Evolutionary conservation across 192 early-diverging fungal genomes (phyloP).

Genomic region (Spizellomyces sp.): DNA sequence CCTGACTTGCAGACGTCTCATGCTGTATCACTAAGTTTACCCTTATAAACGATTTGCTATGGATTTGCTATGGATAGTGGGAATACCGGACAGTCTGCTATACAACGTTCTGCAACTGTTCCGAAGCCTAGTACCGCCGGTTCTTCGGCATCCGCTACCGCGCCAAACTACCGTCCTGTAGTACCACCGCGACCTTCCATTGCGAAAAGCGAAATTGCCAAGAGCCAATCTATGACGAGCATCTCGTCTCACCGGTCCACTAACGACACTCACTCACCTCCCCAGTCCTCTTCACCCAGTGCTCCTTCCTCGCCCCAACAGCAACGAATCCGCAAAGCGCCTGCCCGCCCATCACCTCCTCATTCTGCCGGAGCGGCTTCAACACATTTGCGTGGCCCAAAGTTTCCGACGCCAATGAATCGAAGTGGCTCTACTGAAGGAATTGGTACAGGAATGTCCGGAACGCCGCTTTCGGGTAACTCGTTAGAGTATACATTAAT

Average conservation of each 20-base stretch:
- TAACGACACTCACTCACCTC: conserved; percentile 8
- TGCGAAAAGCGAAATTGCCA: conserved; percentile 26
- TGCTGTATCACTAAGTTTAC: no score
- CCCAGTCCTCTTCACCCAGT: conserved; percentile 21
- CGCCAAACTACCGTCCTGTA: conserved; percentile 11
- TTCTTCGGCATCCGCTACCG: background rate
- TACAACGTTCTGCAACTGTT: no score
- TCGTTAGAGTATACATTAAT: conserved; percentile 31
- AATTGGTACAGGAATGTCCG: background rate
- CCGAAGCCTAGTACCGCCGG: no score
- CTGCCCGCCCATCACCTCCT: background rate
- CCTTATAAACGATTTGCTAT: no score
- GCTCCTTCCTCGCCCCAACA: conserved; percentile 22
- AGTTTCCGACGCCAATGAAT: conserved; percentile 34
- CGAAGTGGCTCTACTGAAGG: conserved; percentile 14
- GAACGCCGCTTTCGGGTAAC: conserved; percentile 17
- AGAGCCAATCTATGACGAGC: conserved; percentile 18
- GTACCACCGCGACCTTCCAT: conserved; percentile 30
- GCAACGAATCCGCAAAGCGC: conserved; percentile 27
- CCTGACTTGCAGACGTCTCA: no score
- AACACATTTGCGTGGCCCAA: conserved; percentile 15
- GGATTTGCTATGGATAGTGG: no score
- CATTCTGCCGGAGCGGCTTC: background rate
- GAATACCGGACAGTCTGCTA: no score
- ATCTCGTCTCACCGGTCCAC: conserved; percentile 16